Percentiles rank a stretch among this genome's conserved stretches.
phyloP scores from a whole-genome alignment of 2,329 filamentous ascomycete species.

The Penicillium sp. region DNA sequence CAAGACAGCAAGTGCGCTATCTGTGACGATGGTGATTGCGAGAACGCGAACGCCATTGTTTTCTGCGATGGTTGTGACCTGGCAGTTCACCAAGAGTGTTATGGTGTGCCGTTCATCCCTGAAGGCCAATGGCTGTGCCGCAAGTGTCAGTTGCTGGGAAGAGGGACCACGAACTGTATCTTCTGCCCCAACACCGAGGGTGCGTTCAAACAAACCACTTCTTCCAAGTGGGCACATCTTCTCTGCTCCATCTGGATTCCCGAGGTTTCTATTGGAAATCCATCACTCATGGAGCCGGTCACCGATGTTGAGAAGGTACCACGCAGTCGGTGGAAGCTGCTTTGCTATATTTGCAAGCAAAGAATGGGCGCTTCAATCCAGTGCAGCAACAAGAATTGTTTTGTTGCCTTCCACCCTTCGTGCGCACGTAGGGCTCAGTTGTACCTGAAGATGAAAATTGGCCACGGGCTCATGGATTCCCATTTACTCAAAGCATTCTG shows the following conservation, averaged over 20 bases:
- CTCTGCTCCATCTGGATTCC: conserved; percentile 98
- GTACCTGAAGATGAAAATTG: conserved; percentile 95
- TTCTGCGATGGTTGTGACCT: conserved; percentile 98
- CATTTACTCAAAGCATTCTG: conserved; percentile 91
- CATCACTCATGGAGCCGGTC: conserved; percentile 96
- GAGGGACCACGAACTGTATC: conserved; percentile 90
- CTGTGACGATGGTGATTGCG: conserved; percentile 98
- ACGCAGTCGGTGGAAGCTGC: conserved; percentile 87
- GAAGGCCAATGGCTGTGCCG: conserved; percentile 98
- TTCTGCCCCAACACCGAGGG: conserved; percentile 98
- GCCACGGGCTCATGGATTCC: conserved; percentile 75
- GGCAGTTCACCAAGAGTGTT: conserved; percentile 97
- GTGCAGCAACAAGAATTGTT: conserved; percentile 96
- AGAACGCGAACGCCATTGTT: conserved; percentile 98
- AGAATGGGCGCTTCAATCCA: conserved; percentile 98
- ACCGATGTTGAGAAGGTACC: conserved; percentile 98
- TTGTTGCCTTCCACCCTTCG: conserved; percentile 94
- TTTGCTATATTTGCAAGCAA: conserved; percentile 95
- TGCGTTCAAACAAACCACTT: conserved; percentile 96
- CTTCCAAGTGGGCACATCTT: conserved; percentile 93
- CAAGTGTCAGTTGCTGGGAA: conserved; percentile 92
- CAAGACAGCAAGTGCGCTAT: conserved; percentile 97
- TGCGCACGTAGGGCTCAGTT: conserved; percentile 85
- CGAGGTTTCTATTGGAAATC: conserved; percentile 91
- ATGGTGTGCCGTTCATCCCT: conserved; percentile 96